phyloP scores from a whole-genome alignment of 352 stramenopile genomes.

The Saprolegnia diclina region DNA sequence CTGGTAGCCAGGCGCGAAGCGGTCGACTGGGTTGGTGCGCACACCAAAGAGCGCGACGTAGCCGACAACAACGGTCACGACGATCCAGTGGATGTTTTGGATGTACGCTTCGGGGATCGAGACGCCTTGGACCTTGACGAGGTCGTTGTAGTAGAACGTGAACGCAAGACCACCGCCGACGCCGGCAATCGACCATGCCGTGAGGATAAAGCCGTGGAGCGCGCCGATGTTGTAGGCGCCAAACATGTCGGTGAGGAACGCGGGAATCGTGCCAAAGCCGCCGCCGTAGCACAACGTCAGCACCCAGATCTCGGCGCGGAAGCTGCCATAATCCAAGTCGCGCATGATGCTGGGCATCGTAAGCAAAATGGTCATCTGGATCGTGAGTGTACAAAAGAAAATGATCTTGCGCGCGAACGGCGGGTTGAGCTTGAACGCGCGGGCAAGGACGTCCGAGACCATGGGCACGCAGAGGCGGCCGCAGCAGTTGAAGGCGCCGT shows the following conservation, averaged over 20 bases:
- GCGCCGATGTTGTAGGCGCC: constrained; percentile 74
- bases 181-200: constrained; percentile 66
- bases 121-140: constrained; percentile 29
- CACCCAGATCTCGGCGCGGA: constrained; percentile 55
- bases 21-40: constrained; percentile 56
- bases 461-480: constrained; percentile 45
- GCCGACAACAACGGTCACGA: constrained; percentile 51
- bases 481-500: constrained; percentile 52
- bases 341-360: constrained; percentile 53
- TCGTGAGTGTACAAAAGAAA: constrained; percentile 53
- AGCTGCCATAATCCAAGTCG: constrained; percentile 50
- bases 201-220: constrained; percentile 72
- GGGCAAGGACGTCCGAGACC: too few species aligned
- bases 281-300: constrained; percentile 65
- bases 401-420: constrained; percentile 47
- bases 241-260: too few species aligned
- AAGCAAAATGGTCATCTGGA: constrained; percentile 54
- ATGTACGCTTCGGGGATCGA: constrained; percentile 54
- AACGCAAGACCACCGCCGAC: constrained; percentile 69
- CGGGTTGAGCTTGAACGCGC: constrained; percentile 43
- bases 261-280: too few species aligned
- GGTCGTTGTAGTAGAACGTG: constrained; percentile 49
- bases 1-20: constrained; percentile 61
- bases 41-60: constrained; percentile 56
- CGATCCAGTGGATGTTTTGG: constrained; percentile 58